Conservation (phyloP, 176 grass and related monocot species). For the Rhynchospora pubera region DNA sequence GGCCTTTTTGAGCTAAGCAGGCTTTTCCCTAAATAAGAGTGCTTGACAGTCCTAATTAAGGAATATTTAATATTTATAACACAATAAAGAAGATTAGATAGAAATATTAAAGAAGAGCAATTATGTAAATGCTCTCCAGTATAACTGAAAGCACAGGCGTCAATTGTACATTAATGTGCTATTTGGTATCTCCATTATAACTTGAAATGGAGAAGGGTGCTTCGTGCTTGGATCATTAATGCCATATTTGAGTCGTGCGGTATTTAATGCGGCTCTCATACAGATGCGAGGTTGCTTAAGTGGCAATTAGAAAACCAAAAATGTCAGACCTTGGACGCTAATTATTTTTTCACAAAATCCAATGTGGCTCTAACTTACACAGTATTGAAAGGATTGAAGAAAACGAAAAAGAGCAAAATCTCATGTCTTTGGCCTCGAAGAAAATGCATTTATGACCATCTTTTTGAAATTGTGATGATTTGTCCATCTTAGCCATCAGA, state of each 20-base stretch:
- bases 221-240: neutral
- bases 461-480: conserved; percentile 1
- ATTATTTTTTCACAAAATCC: conserved; percentile 8
- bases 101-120: neutral
- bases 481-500: neutral
- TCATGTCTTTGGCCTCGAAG: conserved; percentile 6
- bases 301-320: conserved; percentile 23
- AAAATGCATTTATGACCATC: neutral
- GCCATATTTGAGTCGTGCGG: neutral
- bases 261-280: conserved; percentile 17
- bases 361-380: conserved; percentile 27
- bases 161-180: neutral
- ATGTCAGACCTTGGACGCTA: conserved; percentile 29
- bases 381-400: neutral
- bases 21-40: neutral
- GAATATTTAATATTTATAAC: neutral
- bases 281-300: neutral
- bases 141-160: neutral
- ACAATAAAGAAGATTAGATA: neutral
- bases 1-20: neutral
- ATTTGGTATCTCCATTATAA: neutral
- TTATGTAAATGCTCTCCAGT: neutral
- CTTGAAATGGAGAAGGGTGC: neutral
- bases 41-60: neutral
- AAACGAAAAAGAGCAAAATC: conserved; percentile 14